A percentile compares a stretch with the other conserved stretches of the same genome.
These are phyloP conservation scores for Trichocladium uniseriatum DNA, from an alignment of 495 filamentous ascomycete genomes.

Conservation along the genomic window DNA sequence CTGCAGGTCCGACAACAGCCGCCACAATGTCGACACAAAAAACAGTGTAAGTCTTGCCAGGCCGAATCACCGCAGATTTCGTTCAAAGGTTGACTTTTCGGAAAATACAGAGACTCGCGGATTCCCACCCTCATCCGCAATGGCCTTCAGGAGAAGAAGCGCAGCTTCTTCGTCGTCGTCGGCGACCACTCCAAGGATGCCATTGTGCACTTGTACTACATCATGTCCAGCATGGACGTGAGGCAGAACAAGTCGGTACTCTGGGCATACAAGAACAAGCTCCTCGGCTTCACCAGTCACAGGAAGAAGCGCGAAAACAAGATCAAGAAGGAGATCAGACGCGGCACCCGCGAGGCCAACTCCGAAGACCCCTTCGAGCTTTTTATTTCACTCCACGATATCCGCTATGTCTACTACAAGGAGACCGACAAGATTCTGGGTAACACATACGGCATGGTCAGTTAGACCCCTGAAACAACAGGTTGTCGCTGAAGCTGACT, in stretches of 20 bases:
- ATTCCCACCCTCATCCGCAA: conserved; percentile 95
- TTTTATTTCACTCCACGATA: conserved; percentile 92
- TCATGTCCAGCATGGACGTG: conserved; percentile 79
- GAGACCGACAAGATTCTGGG: conserved; percentile 99
- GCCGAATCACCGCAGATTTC: background rate
- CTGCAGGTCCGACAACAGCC: conserved; percentile 6
- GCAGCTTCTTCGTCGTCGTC: conserved; percentile 94
- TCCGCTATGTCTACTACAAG: conserved; percentile 99
- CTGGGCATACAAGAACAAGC: conserved; percentile 99
- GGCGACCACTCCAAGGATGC: conserved; percentile 95
- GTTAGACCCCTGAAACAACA: background rate
- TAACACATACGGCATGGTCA: conserved; percentile 89
- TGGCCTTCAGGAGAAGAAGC: conserved; percentile 91
- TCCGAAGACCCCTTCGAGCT: conserved; percentile 95
- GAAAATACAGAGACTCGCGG: conserved; percentile 65
- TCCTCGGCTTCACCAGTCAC: conserved; percentile 84
- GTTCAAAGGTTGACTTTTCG: background rate
- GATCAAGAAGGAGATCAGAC: conserved; percentile 96
- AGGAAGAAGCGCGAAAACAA: conserved; percentile 96
- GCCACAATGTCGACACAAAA: conserved; percentile 44
- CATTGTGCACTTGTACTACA: conserved; percentile 90
- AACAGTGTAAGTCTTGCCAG: conserved; percentile 41
- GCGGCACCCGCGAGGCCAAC: conserved; percentile 90
- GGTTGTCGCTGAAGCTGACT: conserved; percentile 4
- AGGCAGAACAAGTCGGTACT: conserved; percentile 95